Conservation (phyloP, 1,139 yeast species). For the Geotrichum bryndzae region DNA sequence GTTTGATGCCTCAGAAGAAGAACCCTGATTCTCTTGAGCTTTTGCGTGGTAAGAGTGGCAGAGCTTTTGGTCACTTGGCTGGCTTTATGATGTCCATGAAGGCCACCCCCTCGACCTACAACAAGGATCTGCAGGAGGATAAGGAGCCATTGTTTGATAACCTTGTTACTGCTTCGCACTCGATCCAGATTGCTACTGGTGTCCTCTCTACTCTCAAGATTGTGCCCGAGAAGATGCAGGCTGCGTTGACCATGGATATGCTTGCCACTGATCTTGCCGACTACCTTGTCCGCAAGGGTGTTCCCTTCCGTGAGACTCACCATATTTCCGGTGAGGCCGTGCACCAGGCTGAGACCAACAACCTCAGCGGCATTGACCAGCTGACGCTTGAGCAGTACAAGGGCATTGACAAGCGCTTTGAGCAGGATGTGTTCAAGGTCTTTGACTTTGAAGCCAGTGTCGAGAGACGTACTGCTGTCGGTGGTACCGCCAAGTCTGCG, state of each 20-base stretch:
- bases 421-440: constrained; percentile 69
- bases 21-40: constrained; percentile 95
- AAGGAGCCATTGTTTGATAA: constrained; percentile 95
- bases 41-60: constrained; percentile 93
- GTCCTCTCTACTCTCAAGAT: constrained; percentile 80
- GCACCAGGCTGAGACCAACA: constrained; percentile 73
- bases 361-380: constrained; percentile 72
- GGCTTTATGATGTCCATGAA: constrained; percentile 95
- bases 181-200: constrained; percentile 90
- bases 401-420: constrained; percentile 72
- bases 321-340: constrained; percentile 98
- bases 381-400: constrained; percentile 71
- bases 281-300: constrained; percentile 93
- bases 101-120: constrained; percentile 94
- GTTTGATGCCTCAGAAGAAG: constrained; percentile 98
- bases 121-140: constrained; percentile 98
- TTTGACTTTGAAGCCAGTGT: constrained; percentile 91
- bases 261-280: constrained; percentile 97
- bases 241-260: constrained; percentile 96
- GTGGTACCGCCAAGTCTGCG: constrained; percentile 95
- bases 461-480: constrained; percentile 92
- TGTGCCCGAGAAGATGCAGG: constrained; percentile 68
- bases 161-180: constrained; percentile 84
- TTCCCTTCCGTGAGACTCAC: constrained; percentile 98
- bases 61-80: constrained; percentile 89